phyloP scores from a whole-genome alignment of 208 protist species.

The Leishmania amazonensis region DNA sequence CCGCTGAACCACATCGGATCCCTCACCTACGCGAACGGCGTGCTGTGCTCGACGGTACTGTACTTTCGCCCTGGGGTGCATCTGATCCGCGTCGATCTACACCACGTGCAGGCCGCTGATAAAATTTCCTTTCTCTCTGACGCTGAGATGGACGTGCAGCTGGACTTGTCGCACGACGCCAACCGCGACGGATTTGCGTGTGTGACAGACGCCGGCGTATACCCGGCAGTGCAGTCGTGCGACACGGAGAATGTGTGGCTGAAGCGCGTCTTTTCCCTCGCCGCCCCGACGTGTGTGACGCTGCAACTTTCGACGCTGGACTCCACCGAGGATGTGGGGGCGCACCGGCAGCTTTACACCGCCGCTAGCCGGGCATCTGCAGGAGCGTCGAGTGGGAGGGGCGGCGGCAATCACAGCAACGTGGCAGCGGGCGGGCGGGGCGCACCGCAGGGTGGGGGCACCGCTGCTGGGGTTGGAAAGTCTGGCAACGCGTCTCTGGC shows the following conservation, averaged over 20 bases:
- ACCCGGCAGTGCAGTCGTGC: conserved; percentile 36
- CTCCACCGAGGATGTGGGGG: conserved; percentile 46
- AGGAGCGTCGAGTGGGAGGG: background rate
- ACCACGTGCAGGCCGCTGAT: conserved; percentile 43
- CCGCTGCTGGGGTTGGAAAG: conserved; percentile 5
- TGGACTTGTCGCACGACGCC: conserved; percentile 37
- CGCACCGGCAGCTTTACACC: conserved; percentile 34
- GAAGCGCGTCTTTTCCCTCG: conserved; percentile 72
- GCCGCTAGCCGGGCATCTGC: conserved; percentile 12
- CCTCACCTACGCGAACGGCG: conserved; percentile 48
- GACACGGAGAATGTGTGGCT: conserved; percentile 78
- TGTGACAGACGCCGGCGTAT: conserved; percentile 70
- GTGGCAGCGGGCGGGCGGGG: background rate
- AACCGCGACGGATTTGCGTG: conserved; percentile 33
- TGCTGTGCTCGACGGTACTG: conserved; percentile 40
- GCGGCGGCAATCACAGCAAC: conserved; percentile 9
- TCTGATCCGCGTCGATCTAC: conserved; percentile 62
- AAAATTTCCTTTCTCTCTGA: conserved; percentile 55
- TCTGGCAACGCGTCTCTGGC: background rate
- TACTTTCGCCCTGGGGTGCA: conserved; percentile 53
- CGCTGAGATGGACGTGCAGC: conserved; percentile 41
- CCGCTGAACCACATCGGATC: conserved; percentile 46
- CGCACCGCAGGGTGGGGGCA: background rate
- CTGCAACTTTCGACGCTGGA: conserved; percentile 68
- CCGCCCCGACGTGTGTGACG: conserved; percentile 53